These are phyloP conservation scores for Casuarina glauca DNA, from an alignment of 306 rosid species.

Conservation along the genomic window DNA sequence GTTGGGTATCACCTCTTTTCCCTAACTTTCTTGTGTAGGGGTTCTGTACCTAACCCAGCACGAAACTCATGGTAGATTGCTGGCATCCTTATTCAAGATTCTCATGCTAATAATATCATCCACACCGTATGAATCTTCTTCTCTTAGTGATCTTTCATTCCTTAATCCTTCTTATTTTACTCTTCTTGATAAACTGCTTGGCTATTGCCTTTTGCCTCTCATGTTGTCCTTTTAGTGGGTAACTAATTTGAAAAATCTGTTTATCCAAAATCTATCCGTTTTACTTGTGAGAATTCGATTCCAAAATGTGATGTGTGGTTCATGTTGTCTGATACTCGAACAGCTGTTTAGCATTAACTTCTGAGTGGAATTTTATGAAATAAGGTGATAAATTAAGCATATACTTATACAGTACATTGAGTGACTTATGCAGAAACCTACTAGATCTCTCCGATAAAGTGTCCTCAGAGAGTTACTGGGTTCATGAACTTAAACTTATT, in stretches of 20 bases:
- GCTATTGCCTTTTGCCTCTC: background rate
- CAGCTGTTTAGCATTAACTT: no score
- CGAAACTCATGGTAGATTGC: constrained; percentile 71
- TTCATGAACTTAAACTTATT: no score
- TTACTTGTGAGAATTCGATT: background rate
- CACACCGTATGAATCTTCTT: constrained; percentile 69
- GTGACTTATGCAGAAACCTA: no score
- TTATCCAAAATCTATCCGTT: background rate
- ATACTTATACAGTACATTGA: no score
- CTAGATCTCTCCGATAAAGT: no score
- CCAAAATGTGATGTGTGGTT: background rate
- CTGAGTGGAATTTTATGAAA: no score
- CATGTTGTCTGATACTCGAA: background rate
- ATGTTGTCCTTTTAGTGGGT: background rate
- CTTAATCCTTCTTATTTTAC: background rate
- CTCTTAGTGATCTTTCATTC: constrained; percentile 1
- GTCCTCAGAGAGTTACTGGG: no score
- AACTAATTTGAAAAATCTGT: background rate
- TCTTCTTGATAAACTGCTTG: background rate
- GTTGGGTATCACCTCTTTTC: constrained; percentile 3
- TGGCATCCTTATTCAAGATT: constrained; percentile 81
- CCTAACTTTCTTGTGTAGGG: constrained; percentile 49
- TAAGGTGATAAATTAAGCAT: no score
- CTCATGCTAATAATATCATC: constrained; percentile 74
- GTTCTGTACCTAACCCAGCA: constrained; percentile 65